phyloP scores from a whole-genome alignment of 495 filamentous ascomycete genomes.

The Podospora pseudocomata region DNA sequence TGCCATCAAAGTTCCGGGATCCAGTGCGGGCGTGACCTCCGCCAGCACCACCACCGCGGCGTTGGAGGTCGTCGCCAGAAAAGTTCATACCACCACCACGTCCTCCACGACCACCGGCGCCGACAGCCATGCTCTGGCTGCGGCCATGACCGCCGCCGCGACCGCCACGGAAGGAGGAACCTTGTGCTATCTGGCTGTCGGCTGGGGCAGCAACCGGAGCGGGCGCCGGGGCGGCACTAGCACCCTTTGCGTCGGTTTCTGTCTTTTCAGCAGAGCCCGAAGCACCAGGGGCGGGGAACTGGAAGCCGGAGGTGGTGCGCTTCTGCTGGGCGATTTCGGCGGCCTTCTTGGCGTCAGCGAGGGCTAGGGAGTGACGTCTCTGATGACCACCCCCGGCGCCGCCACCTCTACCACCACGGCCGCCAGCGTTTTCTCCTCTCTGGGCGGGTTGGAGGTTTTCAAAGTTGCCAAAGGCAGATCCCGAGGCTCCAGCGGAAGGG shows the following conservation, averaged over 20 bases:
- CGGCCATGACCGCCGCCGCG: constrained; percentile 54
- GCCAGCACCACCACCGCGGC: constrained; percentile 65
- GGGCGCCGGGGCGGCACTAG: constrained; percentile 40
- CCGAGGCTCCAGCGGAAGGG: constrained; percentile 91
- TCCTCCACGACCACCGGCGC: constrained; percentile 49
- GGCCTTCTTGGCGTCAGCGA: constrained; percentile 96
- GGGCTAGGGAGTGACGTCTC: constrained; percentile 87
- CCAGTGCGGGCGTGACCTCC: constrained; percentile 70
- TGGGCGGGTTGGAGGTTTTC: constrained; percentile 55
- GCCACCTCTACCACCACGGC: constrained; percentile 72
- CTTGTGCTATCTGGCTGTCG: constrained; percentile 50
- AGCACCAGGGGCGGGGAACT: constrained; percentile 82
- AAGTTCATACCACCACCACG: constrained; percentile 30
- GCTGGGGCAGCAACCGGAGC: constrained; percentile 40
- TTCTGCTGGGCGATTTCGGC: constrained; percentile 97
- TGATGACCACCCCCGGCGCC: constrained; percentile 72
- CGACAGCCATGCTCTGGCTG: constrained; percentile 61
- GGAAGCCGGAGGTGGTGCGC: constrained; percentile 86
- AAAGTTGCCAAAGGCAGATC: constrained; percentile 75
- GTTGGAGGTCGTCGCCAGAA: constrained; percentile 58
- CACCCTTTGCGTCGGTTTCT: constrained; percentile 47
- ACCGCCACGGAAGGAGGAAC: constrained; percentile 44
- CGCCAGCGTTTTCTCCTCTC: constrained; percentile 64
- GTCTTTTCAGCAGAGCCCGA: constrained; percentile 51
- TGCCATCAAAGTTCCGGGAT: constrained; percentile 94